Percentiles rank a stretch among this genome's conserved stretches.
Conservation (phyloP, 257 asterid species). For the Craterostigma plantagineum region DNA sequence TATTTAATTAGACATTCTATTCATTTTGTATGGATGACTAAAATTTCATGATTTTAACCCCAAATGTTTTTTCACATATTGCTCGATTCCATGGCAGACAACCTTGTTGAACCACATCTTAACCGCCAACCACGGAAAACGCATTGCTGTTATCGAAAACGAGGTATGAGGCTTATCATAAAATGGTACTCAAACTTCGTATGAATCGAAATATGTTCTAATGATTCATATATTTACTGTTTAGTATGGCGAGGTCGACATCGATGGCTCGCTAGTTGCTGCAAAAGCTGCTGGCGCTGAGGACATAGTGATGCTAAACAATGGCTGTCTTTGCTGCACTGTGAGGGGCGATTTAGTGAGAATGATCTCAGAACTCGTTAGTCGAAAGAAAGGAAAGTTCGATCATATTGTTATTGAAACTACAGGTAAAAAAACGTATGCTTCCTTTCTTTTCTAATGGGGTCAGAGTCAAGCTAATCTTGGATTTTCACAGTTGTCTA, state of each 20-base stretch:
- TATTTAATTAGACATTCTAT: no score
- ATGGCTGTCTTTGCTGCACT: slow-evolving; percentile 96
- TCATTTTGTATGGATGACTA: background rate
- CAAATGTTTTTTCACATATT: slow-evolving; percentile 2
- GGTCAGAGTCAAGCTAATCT: background rate
- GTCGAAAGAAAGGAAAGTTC: slow-evolving; percentile 69
- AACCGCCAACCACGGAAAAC: slow-evolving; percentile 96
- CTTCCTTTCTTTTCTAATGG: background rate
- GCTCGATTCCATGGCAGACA: slow-evolving; percentile 38
- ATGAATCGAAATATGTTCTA: no score
- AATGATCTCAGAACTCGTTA: slow-evolving; percentile 81
- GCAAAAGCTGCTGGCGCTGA: slow-evolving; percentile 82
- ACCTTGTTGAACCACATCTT: slow-evolving; percentile 87
- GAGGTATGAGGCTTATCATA: slow-evolving; percentile 40
- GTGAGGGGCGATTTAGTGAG: slow-evolving; percentile 98
- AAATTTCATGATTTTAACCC: slow-evolving; percentile 6
- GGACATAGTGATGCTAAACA: slow-evolving; percentile 92
- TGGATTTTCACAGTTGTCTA: no score
- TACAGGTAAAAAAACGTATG: slow-evolving; percentile 38
- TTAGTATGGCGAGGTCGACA: slow-evolving; percentile 95
- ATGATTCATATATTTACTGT: no score
- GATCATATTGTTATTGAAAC: slow-evolving; percentile 97
- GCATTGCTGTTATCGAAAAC: slow-evolving; percentile 93
- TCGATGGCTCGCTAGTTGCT: slow-evolving; percentile 95
- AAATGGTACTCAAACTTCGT: background rate